Evolutionary conservation across 1,284 basidiomycete species (phyloP).

Genomic region (Rhodotorula sp.): DNA sequence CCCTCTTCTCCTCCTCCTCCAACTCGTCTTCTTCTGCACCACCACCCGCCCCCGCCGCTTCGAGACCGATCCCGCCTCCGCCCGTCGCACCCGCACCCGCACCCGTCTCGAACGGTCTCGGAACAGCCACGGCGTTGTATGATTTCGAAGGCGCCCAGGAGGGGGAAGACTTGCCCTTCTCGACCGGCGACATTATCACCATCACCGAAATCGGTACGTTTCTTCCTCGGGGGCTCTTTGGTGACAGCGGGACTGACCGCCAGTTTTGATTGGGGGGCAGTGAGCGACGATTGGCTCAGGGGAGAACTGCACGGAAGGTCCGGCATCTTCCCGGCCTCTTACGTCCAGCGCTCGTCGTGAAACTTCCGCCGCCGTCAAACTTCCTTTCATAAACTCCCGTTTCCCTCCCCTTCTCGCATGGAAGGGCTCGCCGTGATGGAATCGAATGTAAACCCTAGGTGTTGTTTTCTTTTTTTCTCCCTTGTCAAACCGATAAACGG

Average conservation of each 20-base stretch:
- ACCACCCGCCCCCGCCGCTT: neutral
- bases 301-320: constrained; percentile 19
- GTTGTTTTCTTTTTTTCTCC: too few relatives aligned
- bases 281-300: constrained; percentile 26
- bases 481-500: neutral
- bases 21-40: neutral
- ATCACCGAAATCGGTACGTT: constrained; percentile 33
- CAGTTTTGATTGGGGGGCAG: constrained; percentile 10
- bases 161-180: constrained; percentile 30
- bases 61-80: constrained; percentile 2
- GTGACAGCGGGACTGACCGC: neutral
- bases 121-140: constrained; percentile 29
- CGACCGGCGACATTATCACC: constrained; percentile 26
- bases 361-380: neutral
- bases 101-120: neutral
- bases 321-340: constrained; percentile 27
- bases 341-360: constrained; percentile 18
- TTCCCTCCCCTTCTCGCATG: neutral
- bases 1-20: constrained; percentile 10
- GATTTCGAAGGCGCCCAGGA: constrained; percentile 18
- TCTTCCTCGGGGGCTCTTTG: neutral
- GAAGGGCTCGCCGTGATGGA: too few relatives aligned
- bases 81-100: neutral
- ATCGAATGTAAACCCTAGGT: too few relatives aligned
- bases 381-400: neutral